phyloP scores from a whole-genome alignment of 164 flowering plant species.

The Echeveria elegans region DNA sequence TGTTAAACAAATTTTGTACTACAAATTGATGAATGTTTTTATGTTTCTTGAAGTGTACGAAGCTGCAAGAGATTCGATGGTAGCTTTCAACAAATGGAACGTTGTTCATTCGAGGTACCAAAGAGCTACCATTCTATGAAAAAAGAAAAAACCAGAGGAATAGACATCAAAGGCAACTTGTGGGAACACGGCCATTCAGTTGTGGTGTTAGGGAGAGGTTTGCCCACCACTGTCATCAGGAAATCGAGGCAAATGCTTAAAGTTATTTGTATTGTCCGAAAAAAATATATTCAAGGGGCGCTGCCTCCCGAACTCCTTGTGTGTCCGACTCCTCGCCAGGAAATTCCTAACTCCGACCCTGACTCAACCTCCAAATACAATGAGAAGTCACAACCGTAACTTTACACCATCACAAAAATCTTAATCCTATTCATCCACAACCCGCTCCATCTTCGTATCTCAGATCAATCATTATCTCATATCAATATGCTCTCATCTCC shows the following conservation, averaged over 20 bases:
- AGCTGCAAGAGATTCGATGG: constrained; percentile 73
- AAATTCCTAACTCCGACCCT: no score
- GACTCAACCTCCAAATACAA: no score
- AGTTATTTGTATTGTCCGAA: no score
- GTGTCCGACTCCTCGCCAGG: no score
- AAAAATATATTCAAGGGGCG: no score
- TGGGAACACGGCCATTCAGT: neutral
- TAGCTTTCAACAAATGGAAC: constrained; percentile 81
- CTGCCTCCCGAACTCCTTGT: no score
- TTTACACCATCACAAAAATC: no score
- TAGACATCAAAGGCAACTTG: constrained; percentile 8
- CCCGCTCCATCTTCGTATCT: no score
- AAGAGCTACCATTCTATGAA: constrained; percentile 72
- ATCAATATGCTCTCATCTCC: no score
- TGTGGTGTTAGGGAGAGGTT: neutral
- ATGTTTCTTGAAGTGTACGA: constrained; percentile 39
- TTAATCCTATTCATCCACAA: no score
- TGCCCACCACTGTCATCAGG: neutral
- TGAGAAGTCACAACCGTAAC: no score
- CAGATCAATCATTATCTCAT: no score
- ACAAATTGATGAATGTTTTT: neutral
- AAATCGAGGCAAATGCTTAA: neutral
- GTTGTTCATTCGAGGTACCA: constrained; percentile 77
- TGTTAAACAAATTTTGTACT: neutral
- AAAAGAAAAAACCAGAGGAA: constrained; percentile 55